Evolutionary conservation across 2,329 filamentous ascomycete species (phyloP).

Genomic region (Fusarium verrucosum): DNA sequence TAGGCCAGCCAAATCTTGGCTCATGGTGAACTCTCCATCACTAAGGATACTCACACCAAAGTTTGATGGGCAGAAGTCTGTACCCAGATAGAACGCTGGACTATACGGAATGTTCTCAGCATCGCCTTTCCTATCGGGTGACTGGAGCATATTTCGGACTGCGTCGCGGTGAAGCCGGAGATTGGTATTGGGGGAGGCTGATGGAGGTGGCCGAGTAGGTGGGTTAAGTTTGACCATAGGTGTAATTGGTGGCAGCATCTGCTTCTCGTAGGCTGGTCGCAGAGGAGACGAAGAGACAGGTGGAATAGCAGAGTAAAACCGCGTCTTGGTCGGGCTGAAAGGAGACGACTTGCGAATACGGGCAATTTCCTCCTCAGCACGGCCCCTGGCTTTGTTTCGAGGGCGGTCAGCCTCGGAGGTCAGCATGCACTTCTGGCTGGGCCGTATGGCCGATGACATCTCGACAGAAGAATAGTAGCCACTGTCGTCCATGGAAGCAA

Average conservation of each 20-base stretch:
- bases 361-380: constrained; percentile 95
- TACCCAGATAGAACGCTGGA: constrained; percentile 72
- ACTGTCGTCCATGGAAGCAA: constrained; percentile 85
- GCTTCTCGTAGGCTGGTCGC: constrained; percentile 63
- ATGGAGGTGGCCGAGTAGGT: constrained; percentile 66
- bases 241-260: constrained; percentile 80
- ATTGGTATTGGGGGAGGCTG: constrained; percentile 92
- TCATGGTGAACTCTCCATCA: constrained; percentile 70
- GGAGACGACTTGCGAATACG: constrained; percentile 92
- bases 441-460: constrained; percentile 79
- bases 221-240: constrained; percentile 84
- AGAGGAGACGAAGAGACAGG: constrained; percentile 75
- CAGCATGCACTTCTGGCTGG: constrained; percentile 71
- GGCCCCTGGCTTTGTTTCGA: constrained; percentile 79
- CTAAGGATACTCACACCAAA: constrained; percentile 57
- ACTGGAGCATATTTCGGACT: constrained; percentile 83
- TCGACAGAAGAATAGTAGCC: constrained; percentile 97
- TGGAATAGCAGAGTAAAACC: constrained; percentile 61
- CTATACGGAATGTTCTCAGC: constrained; percentile 68
- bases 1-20: constrained; percentile 53
- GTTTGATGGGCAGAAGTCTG: constrained; percentile 60
- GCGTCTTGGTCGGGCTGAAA: constrained; percentile 83
- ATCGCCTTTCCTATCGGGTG: constrained; percentile 64
- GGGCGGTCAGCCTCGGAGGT: constrained; percentile 85
- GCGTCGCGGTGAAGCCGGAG: constrained; percentile 86